Evolutionary conservation across 2,329 filamentous ascomycete species (phyloP).

Genomic region (Penicillium sp.): DNA sequence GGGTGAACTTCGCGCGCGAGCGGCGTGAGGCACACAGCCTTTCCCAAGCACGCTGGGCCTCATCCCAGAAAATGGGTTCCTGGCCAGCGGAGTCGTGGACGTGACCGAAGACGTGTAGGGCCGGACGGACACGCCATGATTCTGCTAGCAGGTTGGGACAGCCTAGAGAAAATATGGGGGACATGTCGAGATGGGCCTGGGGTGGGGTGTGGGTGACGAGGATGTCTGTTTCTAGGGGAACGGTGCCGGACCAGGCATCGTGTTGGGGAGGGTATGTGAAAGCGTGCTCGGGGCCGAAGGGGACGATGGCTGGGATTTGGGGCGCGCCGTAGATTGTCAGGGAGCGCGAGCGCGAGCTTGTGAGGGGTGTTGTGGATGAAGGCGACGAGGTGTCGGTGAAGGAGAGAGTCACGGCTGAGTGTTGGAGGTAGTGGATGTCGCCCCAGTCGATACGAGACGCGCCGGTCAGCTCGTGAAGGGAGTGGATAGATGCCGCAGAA

Average conservation of each 20-base stretch:
- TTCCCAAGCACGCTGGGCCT: conserved; percentile 70
- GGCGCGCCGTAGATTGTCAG: conserved; percentile 78
- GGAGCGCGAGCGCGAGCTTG: conserved; percentile 55
- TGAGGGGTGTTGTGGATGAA: conserved; percentile 40
- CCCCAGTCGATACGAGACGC: conserved; percentile 63
- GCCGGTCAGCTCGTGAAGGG: conserved; percentile 43
- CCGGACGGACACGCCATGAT: conserved; percentile 70
- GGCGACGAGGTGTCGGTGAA: conserved; percentile 52
- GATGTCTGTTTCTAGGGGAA: conserved; percentile 72
- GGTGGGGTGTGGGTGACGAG: conserved; percentile 81
- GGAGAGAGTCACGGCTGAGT: conserved; percentile 61
- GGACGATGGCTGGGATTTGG: conserved; percentile 66
- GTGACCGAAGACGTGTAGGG: conserved; percentile 81
- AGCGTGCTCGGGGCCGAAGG: conserved; percentile 69
- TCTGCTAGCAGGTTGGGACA: conserved; percentile 70
- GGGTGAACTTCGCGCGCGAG: conserved; percentile 23
- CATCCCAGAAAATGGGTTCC: conserved; percentile 72
- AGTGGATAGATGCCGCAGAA: conserved; percentile 39
- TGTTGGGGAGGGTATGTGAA: conserved; percentile 69
- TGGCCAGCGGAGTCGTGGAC: conserved; percentile 73
- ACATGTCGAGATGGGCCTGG: conserved; percentile 63
- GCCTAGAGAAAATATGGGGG: conserved; percentile 61
- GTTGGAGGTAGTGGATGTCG: conserved; percentile 72
- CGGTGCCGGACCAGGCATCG: conserved; percentile 69
- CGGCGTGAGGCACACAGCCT: conserved; percentile 51